Percentiles rank a stretch among this genome's conserved stretches.
Conservation (phyloP, 2,329 filamentous ascomycete species). For the Phialophora verrucosa region DNA sequence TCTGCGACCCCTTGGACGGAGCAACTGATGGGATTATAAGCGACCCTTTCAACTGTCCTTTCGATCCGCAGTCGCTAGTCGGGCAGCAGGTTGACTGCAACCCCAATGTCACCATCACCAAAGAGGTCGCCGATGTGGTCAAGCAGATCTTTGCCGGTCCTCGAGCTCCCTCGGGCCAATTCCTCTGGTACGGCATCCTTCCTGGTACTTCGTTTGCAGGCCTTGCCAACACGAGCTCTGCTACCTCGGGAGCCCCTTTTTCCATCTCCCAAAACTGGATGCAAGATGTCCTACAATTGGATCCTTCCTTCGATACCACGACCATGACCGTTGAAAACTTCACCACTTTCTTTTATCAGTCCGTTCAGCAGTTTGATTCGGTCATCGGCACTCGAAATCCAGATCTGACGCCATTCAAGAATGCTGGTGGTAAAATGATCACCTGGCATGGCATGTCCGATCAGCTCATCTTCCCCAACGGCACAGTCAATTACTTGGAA, state of each 20-base stretch:
- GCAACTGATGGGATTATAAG: conserved; percentile 40
- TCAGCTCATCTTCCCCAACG: conserved; percentile 43
- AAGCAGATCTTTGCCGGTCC: conserved; percentile 44
- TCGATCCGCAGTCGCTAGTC: conserved; percentile 26
- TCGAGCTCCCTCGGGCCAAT: conserved; percentile 32
- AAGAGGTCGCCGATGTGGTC: conserved; percentile 9
- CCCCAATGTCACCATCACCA: conserved; percentile 10
- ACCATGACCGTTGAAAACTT: conserved; percentile 16
- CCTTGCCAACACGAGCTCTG: conserved; percentile 42
- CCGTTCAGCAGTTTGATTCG: conserved; percentile 50
- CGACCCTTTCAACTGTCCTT: conserved; percentile 27
- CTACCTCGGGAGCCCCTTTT: conserved; percentile 7
- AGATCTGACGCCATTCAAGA: conserved; percentile 46
- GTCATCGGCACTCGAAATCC: conserved; percentile 48
- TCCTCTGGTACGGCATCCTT: conserved; percentile 46
- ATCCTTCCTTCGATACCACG: conserved; percentile 41
- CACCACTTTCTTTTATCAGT: conserved; percentile 46
- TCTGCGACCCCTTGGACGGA: conserved; percentile 41
- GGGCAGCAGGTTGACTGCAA: conserved; percentile 29
- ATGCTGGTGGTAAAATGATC: conserved; percentile 55
- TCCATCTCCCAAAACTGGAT: conserved; percentile 43
- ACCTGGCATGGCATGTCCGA: conserved; percentile 52
- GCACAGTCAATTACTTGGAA: background rate
- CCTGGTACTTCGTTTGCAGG: conserved; percentile 40
- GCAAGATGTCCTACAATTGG: conserved; percentile 49